Conservation (phyloP, 2,329 filamentous ascomycete genomes). For the Monosporascus cannonballus region DNA sequence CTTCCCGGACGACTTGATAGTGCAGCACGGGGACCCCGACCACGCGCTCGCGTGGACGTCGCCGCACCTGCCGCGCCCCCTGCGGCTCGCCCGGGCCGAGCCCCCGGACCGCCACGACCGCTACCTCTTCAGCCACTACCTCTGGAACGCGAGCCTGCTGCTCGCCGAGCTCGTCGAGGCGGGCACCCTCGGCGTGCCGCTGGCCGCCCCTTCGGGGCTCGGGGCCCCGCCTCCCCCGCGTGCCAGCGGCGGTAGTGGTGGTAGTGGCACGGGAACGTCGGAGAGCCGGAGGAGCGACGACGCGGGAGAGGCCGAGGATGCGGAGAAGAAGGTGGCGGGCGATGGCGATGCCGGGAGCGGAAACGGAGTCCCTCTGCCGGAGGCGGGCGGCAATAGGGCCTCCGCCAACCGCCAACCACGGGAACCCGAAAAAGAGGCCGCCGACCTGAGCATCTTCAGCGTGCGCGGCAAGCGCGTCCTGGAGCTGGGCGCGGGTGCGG, state of each 20-base stretch:
- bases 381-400: too few species aligned
- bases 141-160: constrained; percentile 62
- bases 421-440: neutral
- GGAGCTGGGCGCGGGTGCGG: constrained; percentile 64
- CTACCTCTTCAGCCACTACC: constrained; percentile 62
- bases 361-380: too few species aligned
- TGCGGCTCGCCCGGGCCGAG: constrained; percentile 40
- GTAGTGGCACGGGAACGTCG: neutral
- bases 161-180: constrained; percentile 51
- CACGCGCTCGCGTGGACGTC: constrained; percentile 55
- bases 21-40: constrained; percentile 58
- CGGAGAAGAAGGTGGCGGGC: neutral
- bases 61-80: constrained; percentile 38
- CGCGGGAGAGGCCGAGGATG: neutral
- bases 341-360: too few species aligned
- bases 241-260: neutral
- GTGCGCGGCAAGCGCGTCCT: constrained; percentile 41
- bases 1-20: constrained; percentile 62
- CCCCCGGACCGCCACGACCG: constrained; percentile 47
- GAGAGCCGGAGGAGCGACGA: neutral
- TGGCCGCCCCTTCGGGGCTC: neutral
- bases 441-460: constrained; percentile 1
- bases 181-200: constrained; percentile 29
- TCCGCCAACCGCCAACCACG: neutral
- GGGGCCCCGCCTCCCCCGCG: too few species aligned